phyloP scores from a whole-genome alignment of 1,284 basidiomycete species.

The Tilletia setariae region DNA sequence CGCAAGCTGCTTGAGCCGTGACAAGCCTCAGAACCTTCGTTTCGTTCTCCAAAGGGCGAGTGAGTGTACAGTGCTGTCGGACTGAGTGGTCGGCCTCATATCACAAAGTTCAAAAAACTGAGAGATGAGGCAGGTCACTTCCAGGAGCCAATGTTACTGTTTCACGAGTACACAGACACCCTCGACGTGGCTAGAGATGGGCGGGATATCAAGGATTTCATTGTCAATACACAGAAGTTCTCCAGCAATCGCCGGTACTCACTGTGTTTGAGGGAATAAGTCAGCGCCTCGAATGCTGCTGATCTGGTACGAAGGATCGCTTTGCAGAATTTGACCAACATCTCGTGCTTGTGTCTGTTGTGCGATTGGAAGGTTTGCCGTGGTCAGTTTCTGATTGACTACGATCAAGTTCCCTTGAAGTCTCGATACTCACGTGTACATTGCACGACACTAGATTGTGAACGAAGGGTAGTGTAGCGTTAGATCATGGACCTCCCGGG shows the following conservation, averaged over 20 bases:
- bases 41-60: too few species aligned
- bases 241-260: constrained; percentile 1
- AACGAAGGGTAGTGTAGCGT: neutral
- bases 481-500: neutral
- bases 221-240: neutral
- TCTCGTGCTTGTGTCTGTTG: constrained; percentile 58
- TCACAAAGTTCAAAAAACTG: too few species aligned
- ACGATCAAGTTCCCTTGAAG: too few species aligned
- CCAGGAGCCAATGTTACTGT: neutral
- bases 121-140: too few species aligned
- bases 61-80: too few species aligned
- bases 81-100: too few species aligned
- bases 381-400: neutral
- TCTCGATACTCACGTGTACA: constrained; percentile 58
- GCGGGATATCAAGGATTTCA: neutral
- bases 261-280: constrained; percentile 53
- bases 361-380: constrained; percentile 6
- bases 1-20: too few species aligned
- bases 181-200: constrained; percentile 42
- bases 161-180: constrained; percentile 44
- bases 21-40: too few species aligned
- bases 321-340: constrained; percentile 44
- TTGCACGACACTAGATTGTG: constrained; percentile 64
- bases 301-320: constrained; percentile 41
- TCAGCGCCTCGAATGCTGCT: constrained; percentile 49